Evolutionary conservation across 164 flowering plant genomes (phyloP), one percentile per base, ranked within the genome.

Genomic region (Stephania yunnanensis): DNA sequence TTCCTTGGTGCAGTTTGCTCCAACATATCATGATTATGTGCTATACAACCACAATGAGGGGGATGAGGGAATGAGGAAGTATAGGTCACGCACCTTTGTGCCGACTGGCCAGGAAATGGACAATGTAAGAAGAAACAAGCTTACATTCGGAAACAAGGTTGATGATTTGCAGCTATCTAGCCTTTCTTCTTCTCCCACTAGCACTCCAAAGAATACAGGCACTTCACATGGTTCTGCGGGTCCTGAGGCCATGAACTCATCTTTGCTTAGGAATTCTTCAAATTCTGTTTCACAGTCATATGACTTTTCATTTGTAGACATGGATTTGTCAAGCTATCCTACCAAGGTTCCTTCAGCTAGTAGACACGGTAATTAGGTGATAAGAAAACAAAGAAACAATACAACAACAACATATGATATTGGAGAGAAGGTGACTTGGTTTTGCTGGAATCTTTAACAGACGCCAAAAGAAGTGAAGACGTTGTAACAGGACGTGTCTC

Each of bases 21-120:
- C 99, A 13, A 92, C 98, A 5, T 95, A 95, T 79, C 99, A 95
- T 79, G 99, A 95, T 76, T 95, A 95, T 78, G 97, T 93, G 7
- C 94, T 95, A 53, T 95, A 95, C 86, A 95, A 92, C 85, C 93
- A 90, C 58, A 80, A 69, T 45, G 97, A 92, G 19, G 91, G 98
- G 73, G 97, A 89, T 69, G 97, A 93, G 64, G 95, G 93, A 75
- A 82, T 87, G 46, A 91, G 83, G 68, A 95, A 92, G 82, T 93
- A 95, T 76, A 83, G 98, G 12, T 90, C 98, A 9, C 93, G 97
- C n/a, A 95, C 99, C 12, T 95, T 95, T 88, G 99, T 95, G 70
- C 99, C 99, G 9, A 93, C 94, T 64, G 99, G 99, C 46, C 94
- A 84, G 36, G 99, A 95, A 76, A 95, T 95, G 99, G 99, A 95